Evolutionary conservation across 192 early-diverging fungal species (phyloP).

Genomic region (Jimgerdemannia lactiflua): DNA sequence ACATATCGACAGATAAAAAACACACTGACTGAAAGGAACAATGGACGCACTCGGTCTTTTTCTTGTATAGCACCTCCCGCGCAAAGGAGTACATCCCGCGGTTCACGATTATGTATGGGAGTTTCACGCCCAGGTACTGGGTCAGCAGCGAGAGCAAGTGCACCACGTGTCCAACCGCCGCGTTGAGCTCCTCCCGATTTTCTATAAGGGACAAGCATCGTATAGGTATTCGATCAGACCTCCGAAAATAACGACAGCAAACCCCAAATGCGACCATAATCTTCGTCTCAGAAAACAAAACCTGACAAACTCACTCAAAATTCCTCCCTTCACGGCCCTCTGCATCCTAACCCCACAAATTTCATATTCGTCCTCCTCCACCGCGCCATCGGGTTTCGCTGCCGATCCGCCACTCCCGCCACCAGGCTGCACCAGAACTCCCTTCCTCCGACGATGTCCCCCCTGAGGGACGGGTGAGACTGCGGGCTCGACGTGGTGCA

Average conservation of each 20-base stretch:
- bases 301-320: conserved; percentile 4
- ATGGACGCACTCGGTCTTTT: conserved; percentile 4
- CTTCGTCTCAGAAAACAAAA: not conserved
- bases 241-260: not conserved
- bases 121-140: conserved; percentile 50
- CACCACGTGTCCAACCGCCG: conserved; percentile 49
- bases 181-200: conserved; percentile 43
- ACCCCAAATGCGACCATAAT: not conserved
- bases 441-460: not conserved
- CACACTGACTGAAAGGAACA: not conserved
- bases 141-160: conserved; percentile 45
- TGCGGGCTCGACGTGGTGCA: conserved; percentile 3
- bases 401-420: conserved; percentile 1
- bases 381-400: conserved; percentile 28
- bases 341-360: not conserved
- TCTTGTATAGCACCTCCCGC: conserved; percentile 12
- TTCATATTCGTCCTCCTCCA: conserved; percentile 2
- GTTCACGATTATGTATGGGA: conserved; percentile 37
- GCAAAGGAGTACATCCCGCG: conserved; percentile 15
- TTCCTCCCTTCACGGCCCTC: conserved; percentile 3
- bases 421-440: not conserved
- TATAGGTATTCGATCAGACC: not conserved
- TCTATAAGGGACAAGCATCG: conserved; percentile 23
- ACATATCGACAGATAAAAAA: conserved; percentile 12
- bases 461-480: too few species aligned